Base-by-base conservation (phyloP, 805 yeast species). In the Wickerhamiella musiphila region DNA sequence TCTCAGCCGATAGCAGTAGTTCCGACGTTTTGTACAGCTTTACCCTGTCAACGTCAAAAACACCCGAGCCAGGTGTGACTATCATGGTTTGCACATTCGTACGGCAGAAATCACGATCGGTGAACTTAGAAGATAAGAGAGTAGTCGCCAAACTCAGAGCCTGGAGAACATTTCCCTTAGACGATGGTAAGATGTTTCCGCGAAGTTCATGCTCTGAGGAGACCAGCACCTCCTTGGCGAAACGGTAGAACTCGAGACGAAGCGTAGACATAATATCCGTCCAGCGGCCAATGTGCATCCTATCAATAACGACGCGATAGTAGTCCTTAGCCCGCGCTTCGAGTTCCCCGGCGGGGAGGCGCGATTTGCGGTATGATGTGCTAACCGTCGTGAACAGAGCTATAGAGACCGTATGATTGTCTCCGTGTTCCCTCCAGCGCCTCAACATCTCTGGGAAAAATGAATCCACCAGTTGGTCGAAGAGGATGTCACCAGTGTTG, bases 301-400 rank as follows among this genome's bases (percentile, higher is more conserved):
- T 93, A 50, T 90, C 96, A 2, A 86, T 95, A 2, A 86, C 98
- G 18, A 90, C 93, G 31, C 95, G 61, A 52, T 76, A 90, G 49
- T 73, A 84, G 53, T 90, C 94, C 36, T 67, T 63, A 4, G 83
- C 65, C 9, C 15, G 13, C 27, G 65, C 57, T 6, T 78, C 70
- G 34, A 75, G 58, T 43, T 78, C 86, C 0, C 95, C 93, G 12
- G 70, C 70, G 24, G 68, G 67, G 18, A 76, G 54, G 17, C 39
- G 29, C 6, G 42, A 23, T 4, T 35, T 30, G 18, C 40, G 33
- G 10, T 36, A 33, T 4, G 41, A 35, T 18, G 64, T 40, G 43
- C 79, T 90, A 2, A 84, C 76, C 35, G 83, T 73, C 1, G 93
- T 79, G 55, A 90, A 90, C 26, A 78, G 56, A 6, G 86, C 84